phyloP scores from a whole-genome alignment of 768 basidiomycete species.

The Rhizopogon roseolus region DNA sequence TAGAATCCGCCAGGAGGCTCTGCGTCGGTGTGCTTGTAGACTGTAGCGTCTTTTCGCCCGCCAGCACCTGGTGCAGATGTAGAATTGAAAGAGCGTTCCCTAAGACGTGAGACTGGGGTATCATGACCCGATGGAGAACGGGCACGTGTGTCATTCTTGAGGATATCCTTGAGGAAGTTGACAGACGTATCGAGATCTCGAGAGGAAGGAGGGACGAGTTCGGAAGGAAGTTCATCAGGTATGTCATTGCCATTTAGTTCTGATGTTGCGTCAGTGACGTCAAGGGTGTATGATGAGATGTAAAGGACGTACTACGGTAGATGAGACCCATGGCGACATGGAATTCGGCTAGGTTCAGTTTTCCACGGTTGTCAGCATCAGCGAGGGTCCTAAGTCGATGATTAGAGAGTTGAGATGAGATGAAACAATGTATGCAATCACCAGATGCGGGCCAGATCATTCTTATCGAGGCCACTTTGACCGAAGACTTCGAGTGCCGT shows the following conservation, averaged over 20 bases:
- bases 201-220: slow-evolving; percentile 89
- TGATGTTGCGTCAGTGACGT: slow-evolving; percentile 24
- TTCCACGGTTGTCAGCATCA: slow-evolving; percentile 90
- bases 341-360: slow-evolving; percentile 93
- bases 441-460: slow-evolving; percentile 94
- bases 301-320: slow-evolving; percentile 72
- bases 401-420: neutral
- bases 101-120: slow-evolving; percentile 53
- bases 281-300: neutral
- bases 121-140: slow-evolving; percentile 55
- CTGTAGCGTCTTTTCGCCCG: slow-evolving; percentile 79
- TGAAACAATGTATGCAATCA: slow-evolving; percentile 32
- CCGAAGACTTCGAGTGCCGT: slow-evolving; percentile 92
- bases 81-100: slow-evolving; percentile 67
- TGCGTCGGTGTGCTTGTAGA: slow-evolving; percentile 79
- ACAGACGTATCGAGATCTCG: slow-evolving; percentile 87
- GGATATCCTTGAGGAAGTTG: slow-evolving; percentile 80
- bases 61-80: slow-evolving; percentile 48
- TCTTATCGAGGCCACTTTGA: slow-evolving; percentile 81
- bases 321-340: slow-evolving; percentile 99
- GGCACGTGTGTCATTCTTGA: slow-evolving; percentile 80
- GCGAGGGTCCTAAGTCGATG: slow-evolving; percentile 69
- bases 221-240: slow-evolving; percentile 80
- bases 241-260: slow-evolving; percentile 90
- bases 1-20: slow-evolving; percentile 64